These are phyloP conservation scores for Wolfiporia cocos DNA, from an alignment of 1,284 basidiomycete genomes.

Conservation along the genomic window DNA sequence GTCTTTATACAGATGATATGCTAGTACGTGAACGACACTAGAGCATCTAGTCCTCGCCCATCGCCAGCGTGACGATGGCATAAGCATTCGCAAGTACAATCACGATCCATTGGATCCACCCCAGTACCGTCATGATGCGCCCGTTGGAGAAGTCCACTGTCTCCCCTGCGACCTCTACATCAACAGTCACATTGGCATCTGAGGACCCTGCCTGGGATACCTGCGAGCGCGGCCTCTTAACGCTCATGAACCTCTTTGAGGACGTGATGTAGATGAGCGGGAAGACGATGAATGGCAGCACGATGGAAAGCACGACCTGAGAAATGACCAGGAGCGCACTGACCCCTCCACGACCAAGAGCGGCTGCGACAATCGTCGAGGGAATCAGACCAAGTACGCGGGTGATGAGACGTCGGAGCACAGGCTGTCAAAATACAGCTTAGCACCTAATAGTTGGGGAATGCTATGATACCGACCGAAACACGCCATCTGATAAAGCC, in stretches of 20 bases:
- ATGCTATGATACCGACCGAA: conserved; percentile 46
- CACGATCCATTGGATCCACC: conserved; percentile 57
- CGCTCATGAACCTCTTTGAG: conserved; percentile 64
- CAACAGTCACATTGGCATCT: conserved; percentile 3
- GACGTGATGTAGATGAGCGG: conserved; percentile 78
- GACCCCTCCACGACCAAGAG: conserved; percentile 73
- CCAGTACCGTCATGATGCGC: conserved; percentile 45
- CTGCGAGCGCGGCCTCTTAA: conserved; percentile 27
- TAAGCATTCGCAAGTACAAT: conserved; percentile 68
- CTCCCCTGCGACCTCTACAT: conserved; percentile 20
- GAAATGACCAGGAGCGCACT: conserved; percentile 80
- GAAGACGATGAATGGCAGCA: conserved; percentile 83
- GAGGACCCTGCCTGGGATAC: neutral
- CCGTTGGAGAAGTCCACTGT: conserved; percentile 60
- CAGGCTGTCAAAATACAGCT: conserved; percentile 43
- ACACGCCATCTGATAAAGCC: conserved; percentile 91
- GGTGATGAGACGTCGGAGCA: conserved; percentile 78
- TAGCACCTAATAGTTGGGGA: neutral
- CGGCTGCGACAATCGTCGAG: conserved; percentile 73
- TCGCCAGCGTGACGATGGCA: conserved; percentile 45
- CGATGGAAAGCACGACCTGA: conserved; percentile 85
- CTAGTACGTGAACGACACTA: too few relatives aligned
- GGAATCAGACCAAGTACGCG: conserved; percentile 86
- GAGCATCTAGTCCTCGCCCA: conserved; percentile 26
- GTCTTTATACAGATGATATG: too few relatives aligned